Base-by-base conservation (phyloP, 768 basidiomycete species). In the Lyophyllum decastes region DNA sequence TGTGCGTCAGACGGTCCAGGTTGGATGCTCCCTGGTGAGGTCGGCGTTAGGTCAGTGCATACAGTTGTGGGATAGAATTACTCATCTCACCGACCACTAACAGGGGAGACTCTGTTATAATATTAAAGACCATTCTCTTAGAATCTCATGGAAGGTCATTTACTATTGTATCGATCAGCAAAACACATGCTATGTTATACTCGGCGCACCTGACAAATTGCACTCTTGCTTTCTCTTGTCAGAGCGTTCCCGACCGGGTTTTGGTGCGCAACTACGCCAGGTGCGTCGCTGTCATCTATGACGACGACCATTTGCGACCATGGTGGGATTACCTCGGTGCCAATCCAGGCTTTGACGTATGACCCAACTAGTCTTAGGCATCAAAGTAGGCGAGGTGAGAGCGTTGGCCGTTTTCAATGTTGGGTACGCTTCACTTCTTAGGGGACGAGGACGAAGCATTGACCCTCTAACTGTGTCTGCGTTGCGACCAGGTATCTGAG, bases 11-110 rank as follows among this genome's bases (percentile, higher is more conserved):
- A 99, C 97, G 0, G 89, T 99, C 25, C 87, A 92, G 17, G 86
- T 95, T 25, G 94, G 94, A 6, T 92, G 94, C 68, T 94, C 91
- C 34, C 78, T 96, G 44, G 85, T 93, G 26, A 82, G 94, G 27
- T 78, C 89, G 30, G 92, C 94, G 9, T 76, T 96, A 53, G 93
- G 93, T 93, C 66, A 51, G 84, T 73, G 33, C 19, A 24, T 43
- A 10, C 38, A 1, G 55, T 61, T 21, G 50, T 34, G 40, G 52
- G 49, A 30, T 11, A 10, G 25, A 2, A 46, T 22, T 30, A 12
- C 27, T 19, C 19, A 41, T 49, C 26, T 7, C 21, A 19, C 19
- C 17, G 16, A 45, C 1, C 12, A 4, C 56, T 8, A 33, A 21
- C 41, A 80, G 80, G 79, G 17, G 79, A 81, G 66, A 80, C 78